These are phyloP conservation scores for Dissophora ornata DNA, from an alignment of 192 early-diverging fungal species.

Conservation along the genomic window DNA sequence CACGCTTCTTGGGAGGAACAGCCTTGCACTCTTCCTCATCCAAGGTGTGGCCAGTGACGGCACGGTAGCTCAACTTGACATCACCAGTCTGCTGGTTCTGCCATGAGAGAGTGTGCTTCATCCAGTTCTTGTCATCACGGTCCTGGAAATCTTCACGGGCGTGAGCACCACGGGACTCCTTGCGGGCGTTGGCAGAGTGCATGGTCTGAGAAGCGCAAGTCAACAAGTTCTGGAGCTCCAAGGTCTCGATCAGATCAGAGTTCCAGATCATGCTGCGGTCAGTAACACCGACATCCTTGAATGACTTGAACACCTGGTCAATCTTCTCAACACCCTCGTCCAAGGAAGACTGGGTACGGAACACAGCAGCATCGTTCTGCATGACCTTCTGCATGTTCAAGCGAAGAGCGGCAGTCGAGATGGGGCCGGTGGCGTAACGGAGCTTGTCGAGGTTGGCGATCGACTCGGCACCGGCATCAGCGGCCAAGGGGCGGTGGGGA, in stretches of 20 bases:
- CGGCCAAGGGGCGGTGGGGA: slow-evolving; percentile 83
- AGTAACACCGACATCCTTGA: slow-evolving; percentile 86
- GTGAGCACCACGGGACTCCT: slow-evolving; percentile 98
- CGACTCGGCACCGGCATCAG: slow-evolving; percentile 87
- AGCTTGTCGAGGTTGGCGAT: slow-evolving; percentile 97
- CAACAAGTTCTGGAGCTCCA: slow-evolving; percentile 98
- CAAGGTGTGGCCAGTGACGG: slow-evolving; percentile 83
- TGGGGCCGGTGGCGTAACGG: slow-evolving; percentile 83
- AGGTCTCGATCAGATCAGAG: slow-evolving; percentile 95
- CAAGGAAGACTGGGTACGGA: slow-evolving; percentile 89
- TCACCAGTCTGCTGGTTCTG: slow-evolving; percentile 83
- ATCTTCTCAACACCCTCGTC: slow-evolving; percentile 92
- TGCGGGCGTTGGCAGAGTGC: slow-evolving; percentile 88
- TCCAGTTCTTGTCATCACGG: slow-evolving; percentile 94
- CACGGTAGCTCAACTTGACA: slow-evolving; percentile 86
- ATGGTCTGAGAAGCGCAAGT: slow-evolving; percentile 95
- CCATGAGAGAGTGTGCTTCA: slow-evolving; percentile 99
- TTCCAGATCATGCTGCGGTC: slow-evolving; percentile 99
- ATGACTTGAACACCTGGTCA: slow-evolving; percentile 81
- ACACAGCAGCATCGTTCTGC: slow-evolving; percentile 98
- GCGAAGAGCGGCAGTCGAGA: slow-evolving; percentile 86
- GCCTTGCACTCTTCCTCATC: slow-evolving; percentile 94
- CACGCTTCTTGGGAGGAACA: slow-evolving; percentile 68
- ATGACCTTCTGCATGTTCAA: slow-evolving; percentile 98
- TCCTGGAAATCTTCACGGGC: slow-evolving; percentile 94